These are phyloP conservation scores for Dendrobium huoshanense DNA, from an alignment of 106 monocot species.

Conservation along the genomic window DNA sequence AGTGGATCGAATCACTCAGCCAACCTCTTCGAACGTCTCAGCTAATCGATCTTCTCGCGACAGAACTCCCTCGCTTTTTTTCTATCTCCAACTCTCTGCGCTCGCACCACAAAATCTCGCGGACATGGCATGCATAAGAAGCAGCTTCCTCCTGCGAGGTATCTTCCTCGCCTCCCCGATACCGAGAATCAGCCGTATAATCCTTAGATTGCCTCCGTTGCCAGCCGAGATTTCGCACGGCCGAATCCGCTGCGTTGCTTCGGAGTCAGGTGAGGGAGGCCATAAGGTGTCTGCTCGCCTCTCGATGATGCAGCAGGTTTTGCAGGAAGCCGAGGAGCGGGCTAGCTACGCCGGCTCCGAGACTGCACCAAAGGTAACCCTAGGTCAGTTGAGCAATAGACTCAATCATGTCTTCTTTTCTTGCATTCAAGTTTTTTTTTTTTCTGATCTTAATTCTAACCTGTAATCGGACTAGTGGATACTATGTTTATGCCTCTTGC, in stretches of 20 bases:
- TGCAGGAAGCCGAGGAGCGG: constrained; percentile 46
- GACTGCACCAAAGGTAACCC: constrained; percentile 44
- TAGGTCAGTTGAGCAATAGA: constrained; percentile 21
- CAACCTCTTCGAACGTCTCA: too few relatives aligned
- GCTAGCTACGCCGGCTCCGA: constrained; percentile 29
- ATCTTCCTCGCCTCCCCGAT: constrained; percentile 14
- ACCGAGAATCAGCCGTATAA: constrained; percentile 5
- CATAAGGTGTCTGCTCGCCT: constrained; percentile 36
- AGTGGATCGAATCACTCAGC: too few relatives aligned
- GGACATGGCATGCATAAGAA: constrained; percentile 20
- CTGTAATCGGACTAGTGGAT: neutral
- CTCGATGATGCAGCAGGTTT: constrained; percentile 43
- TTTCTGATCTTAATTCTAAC: neutral
- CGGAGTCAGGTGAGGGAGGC: constrained; percentile 27
- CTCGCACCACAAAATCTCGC: neutral
- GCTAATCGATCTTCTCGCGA: too few relatives aligned
- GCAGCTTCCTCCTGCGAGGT: constrained; percentile 7
- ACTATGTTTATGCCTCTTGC: neutral
- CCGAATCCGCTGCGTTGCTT: constrained; percentile 22
- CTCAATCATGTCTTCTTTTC: neutral
- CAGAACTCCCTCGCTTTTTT: neutral
- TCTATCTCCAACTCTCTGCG: too few relatives aligned
- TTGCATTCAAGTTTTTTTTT: neutral
- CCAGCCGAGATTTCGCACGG: neutral
- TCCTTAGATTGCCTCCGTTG: neutral